Conservation (phyloP, 2,329 filamentous ascomycete genomes). For the Podosphaera fusca region DNA sequence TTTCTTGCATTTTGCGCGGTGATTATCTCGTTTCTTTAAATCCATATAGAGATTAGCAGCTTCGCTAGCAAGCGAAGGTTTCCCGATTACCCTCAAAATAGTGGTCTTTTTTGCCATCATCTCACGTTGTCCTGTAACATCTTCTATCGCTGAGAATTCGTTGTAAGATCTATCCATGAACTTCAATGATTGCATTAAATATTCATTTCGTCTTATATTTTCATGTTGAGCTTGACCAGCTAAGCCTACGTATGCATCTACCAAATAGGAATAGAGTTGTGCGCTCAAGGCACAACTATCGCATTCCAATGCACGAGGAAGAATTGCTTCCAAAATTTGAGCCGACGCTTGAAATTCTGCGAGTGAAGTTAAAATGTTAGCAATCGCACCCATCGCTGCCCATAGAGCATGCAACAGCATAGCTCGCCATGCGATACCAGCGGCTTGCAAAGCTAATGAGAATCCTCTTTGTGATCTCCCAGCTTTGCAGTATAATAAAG, state of each 20-base stretch:
- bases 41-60: slow-evolving; percentile 29
- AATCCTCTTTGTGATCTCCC: slow-evolving; percentile 40
- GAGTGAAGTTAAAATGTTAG: slow-evolving; percentile 33
- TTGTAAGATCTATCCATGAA: slow-evolving; percentile 15
- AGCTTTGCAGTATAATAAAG: slow-evolving; percentile 32
- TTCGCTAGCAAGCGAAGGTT: slow-evolving; percentile 30
- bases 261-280: slow-evolving; percentile 33
- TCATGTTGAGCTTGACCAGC: slow-evolving; percentile 23
- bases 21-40: slow-evolving; percentile 19
- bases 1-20: neutral
- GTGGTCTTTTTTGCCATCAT: slow-evolving; percentile 43
- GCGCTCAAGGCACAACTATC: slow-evolving; percentile 33
- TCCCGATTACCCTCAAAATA: slow-evolving; percentile 35
- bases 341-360: slow-evolving; percentile 33
- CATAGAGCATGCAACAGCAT: slow-evolving; percentile 35
- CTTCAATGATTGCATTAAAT: slow-evolving; percentile 20
- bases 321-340: slow-evolving; percentile 32
- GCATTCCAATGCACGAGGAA: slow-evolving; percentile 40
- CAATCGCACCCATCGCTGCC: slow-evolving; percentile 32
- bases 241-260: slow-evolving; percentile 40
- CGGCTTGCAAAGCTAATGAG: slow-evolving; percentile 39
- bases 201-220: slow-evolving; percentile 22
- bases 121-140: slow-evolving; percentile 35
- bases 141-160: slow-evolving; percentile 33
- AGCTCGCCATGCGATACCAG: slow-evolving; percentile 35